Percentiles rank a stretch among this genome's conserved stretches.
Evolutionary conservation across 2,329 filamentous ascomycete species (phyloP).

Genomic region (Phaeomoniella chlamydospora): DNA sequence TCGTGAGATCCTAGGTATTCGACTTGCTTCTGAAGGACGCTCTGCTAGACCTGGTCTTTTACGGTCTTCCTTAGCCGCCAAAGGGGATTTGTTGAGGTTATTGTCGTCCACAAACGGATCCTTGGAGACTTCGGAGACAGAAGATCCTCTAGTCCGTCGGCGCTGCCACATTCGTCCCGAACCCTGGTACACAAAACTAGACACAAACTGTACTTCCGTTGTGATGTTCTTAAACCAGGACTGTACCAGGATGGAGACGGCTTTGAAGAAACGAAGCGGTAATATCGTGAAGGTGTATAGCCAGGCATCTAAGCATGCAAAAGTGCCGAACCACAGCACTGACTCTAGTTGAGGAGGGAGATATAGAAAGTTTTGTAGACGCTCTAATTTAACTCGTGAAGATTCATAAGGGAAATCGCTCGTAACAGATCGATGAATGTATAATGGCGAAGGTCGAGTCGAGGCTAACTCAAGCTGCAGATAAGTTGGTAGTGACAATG

Average conservation of each 20-base stretch:
- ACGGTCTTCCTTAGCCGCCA: constrained; percentile 8
- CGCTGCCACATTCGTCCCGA: constrained; percentile 61
- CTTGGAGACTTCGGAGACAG: constrained; percentile 7
- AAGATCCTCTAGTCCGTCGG: constrained; percentile 21
- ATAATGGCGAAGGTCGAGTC: constrained; percentile 44
- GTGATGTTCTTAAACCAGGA: constrained; percentile 65
- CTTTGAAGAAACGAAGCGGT: constrained; percentile 74
- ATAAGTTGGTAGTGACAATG: constrained; percentile 49
- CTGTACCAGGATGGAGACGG: constrained; percentile 56
- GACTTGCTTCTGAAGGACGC: neutral
- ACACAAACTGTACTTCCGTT: constrained; percentile 58
- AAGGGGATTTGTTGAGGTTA: neutral
- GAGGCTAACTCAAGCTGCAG: constrained; percentile 51
- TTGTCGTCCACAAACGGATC: neutral
- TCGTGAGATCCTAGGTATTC: neutral
- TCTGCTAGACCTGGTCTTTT: neutral
- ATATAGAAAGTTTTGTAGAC: constrained; percentile 75
- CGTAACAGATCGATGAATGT: constrained; percentile 43
- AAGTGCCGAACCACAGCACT: constrained; percentile 70
- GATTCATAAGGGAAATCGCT: constrained; percentile 73
- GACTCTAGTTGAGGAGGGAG: constrained; percentile 72
- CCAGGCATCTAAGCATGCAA: constrained; percentile 92
- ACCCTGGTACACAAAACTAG: constrained; percentile 65
- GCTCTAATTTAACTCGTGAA: constrained; percentile 79
- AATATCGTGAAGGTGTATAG: constrained; percentile 93